Evolutionary conservation across 23 red algal species (phyloP), one percentile per base, ranked within the genome.

Genomic region (Cyanidioschyzon merolae): DNA sequence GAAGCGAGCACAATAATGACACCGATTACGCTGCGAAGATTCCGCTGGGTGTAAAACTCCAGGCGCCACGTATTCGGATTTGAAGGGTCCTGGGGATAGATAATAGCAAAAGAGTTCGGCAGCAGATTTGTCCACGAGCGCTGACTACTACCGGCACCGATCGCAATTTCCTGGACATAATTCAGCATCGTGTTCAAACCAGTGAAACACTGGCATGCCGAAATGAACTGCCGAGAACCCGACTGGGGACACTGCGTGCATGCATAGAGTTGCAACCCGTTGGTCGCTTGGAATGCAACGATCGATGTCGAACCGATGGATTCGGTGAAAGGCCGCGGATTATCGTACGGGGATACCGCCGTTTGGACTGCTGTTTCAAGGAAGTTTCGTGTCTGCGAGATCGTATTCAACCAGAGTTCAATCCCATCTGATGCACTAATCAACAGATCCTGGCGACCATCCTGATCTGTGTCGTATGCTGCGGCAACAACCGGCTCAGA

Each of bases 91-190:
- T 79, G 81, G 29, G 86, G 83, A 85, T 88, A 98, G 38, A 98
- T 76, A 40, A 98, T 85, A 2, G 88, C 94, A 80, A 98, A 82
- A 0, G 88, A 89, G 76, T 98, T 98, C 30, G 94, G 94, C 88
- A 91, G 88, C 30, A 98, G 86, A 63, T 85, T 90, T 16, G 82
- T 82, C 94, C 94, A 98, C 37, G 82, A 35, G 31, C 89, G 88
- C 27, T 74, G 41, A 24, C 27, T 40, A 12, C 21, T 45, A 39
- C 88, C 94, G 0, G 83, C 87, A 45, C 94, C 94, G 2, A 91
- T 74, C 40, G 83, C 79, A 32, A 98, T 74, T 75, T 90, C 82
- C 41, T 89, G 82, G 29, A 98, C 77, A 76, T 98, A 98, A 88
- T 98, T 98, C 25, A 82, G 76, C 68, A 98, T 92, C n/a, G 54